Evolutionary conservation across 768 basidiomycete species (phyloP).

Genomic region (Tricholoma hemisulphureum): DNA sequence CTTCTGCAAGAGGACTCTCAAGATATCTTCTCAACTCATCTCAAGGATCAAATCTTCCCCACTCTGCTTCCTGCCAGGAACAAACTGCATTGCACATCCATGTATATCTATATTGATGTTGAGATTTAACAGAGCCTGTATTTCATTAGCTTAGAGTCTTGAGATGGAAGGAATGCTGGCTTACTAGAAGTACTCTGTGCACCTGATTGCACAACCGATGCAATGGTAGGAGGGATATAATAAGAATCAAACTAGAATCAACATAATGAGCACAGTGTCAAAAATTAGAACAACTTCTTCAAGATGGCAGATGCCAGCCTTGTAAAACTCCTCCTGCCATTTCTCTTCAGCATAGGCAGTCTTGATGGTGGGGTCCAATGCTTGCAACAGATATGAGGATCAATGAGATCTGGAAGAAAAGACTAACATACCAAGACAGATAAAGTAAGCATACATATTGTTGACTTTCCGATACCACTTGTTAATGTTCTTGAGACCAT

Average conservation of each 20-base stretch:
- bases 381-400: not conserved
- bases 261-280: not conserved
- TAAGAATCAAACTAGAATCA: slow-evolving; percentile 1
- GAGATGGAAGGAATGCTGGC: not conserved
- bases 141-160: not conserved
- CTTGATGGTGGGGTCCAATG: slow-evolving; percentile 13
- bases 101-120: slow-evolving; percentile 2
- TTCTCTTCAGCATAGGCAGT: slow-evolving; percentile 12
- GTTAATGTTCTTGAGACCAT: slow-evolving; percentile 10
- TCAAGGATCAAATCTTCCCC: not conserved
- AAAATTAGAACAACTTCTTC: not conserved
- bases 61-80: not conserved
- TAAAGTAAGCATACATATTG: slow-evolving; percentile 13
- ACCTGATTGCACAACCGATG: not conserved
- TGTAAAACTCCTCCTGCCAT: slow-evolving; percentile 6
- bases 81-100: slow-evolving; percentile 2
- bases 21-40: not conserved
- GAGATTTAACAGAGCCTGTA: not conserved
- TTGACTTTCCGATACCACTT: slow-evolving; percentile 4
- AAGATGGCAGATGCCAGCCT: not conserved
- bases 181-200: not conserved
- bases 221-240: not conserved
- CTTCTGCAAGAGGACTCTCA: not conserved
- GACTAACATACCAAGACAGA: slow-evolving; percentile 8
- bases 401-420: not conserved